Conservation (phyloP, 192 early-diverging fungal species). For the Linnemannia elongata region DNA sequence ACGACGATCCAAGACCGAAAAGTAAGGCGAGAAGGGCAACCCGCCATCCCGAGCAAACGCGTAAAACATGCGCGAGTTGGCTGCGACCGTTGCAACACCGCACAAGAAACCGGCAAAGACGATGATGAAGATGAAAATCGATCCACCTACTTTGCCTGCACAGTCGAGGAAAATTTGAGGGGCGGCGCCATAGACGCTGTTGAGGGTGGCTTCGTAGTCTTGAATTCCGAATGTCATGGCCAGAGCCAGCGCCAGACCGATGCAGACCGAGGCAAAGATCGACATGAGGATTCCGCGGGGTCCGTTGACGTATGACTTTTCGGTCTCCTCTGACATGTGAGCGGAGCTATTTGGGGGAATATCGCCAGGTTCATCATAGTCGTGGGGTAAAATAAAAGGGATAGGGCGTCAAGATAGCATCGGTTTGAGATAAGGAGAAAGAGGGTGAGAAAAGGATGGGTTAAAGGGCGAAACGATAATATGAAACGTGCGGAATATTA, state of each 20-base stretch:
- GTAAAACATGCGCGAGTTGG: conserved; percentile 63
- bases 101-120: conserved; percentile 61
- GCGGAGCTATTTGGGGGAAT: conserved; percentile 27
- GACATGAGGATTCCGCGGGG: conserved; percentile 56
- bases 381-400: not conserved
- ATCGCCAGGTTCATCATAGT: not conserved
- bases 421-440: not conserved
- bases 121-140: conserved; percentile 59
- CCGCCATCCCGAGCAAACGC: conserved; percentile 68
- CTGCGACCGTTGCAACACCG: conserved; percentile 59
- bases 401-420: not conserved
- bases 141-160: conserved; percentile 54
- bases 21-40: conserved; percentile 54
- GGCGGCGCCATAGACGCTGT: conserved; percentile 37
- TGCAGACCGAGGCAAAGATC: conserved; percentile 48
- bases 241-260: conserved; percentile 55
- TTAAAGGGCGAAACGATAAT: not conserved
- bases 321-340: conserved; percentile 59
- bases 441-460: not conserved
- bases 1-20: conserved; percentile 50
- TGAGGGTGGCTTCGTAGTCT: conserved; percentile 49
- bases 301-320: conserved; percentile 54
- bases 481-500: conserved; percentile 1
- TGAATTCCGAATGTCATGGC: conserved; percentile 58
- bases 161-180: conserved; percentile 61